Percentiles rank a stretch among this genome's conserved stretches.
Conservation (phyloP, 805 yeast genomes). For the Blastobotrys peoriensis region DNA sequence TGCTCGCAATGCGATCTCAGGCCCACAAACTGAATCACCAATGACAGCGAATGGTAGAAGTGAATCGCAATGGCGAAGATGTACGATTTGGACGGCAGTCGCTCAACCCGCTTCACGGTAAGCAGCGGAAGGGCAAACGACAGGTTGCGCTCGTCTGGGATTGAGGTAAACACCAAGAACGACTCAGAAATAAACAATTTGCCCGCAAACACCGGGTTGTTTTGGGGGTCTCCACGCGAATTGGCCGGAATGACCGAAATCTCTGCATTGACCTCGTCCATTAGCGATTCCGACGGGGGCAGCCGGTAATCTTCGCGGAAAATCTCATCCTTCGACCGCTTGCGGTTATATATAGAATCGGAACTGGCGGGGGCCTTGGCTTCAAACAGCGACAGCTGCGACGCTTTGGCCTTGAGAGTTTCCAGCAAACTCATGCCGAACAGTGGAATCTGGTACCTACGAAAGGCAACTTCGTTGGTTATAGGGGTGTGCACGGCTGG, state of each 20-base stretch:
- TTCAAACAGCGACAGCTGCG: constrained; percentile 39
- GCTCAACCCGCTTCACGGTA: constrained; percentile 76
- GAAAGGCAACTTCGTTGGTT: too few relatives aligned
- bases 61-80: constrained; percentile 72
- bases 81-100: constrained; percentile 69
- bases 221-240: constrained; percentile 7
- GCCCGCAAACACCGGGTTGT: constrained; percentile 32
- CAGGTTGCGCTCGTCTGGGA: constrained; percentile 62
- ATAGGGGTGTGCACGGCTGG: too few relatives aligned
- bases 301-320: constrained; percentile 62
- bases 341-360: constrained; percentile 27
- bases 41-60: constrained; percentile 56
- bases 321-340: constrained; percentile 60
- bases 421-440: constrained; percentile 41
- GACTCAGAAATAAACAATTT: constrained; percentile 66
- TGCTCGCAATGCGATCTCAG: constrained; percentile 70
- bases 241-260: constrained; percentile 31
- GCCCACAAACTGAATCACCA: constrained; percentile 72
- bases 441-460: too few relatives aligned
- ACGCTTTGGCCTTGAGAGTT: constrained; percentile 42
- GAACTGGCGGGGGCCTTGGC: constrained; percentile 5
- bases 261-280: constrained; percentile 67
- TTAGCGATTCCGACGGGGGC: constrained; percentile 62
- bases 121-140: constrained; percentile 67
- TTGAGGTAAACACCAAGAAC: constrained; percentile 68